Base-by-base conservation (phyloP, 179 eudicot species). In the Patellifolia procumbens region DNA sequence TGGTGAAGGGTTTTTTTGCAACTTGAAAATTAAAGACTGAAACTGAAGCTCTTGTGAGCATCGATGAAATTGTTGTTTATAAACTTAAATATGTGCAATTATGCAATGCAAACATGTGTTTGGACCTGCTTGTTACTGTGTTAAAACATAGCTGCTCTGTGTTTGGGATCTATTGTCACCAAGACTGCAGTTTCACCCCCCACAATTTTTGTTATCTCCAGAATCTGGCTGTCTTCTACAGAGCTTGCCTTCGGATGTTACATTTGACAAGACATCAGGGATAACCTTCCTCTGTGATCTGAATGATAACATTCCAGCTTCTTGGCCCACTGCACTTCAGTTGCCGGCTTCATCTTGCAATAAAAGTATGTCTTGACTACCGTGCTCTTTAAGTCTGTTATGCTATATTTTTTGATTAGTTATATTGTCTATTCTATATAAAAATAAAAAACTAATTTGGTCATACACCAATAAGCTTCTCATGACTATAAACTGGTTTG, bases 271-370 rank as follows among this genome's bases (percentile, higher is more conserved):
- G 74, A 81, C 81, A 73, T 74, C 93, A 20, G 99, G 99, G 73
- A 77, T 91, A 49, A 88, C 91, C 74, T 95, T 95, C 79, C 83
- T 91, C 32, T 95, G 99, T 74, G 99, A 95, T 82, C 86, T 95
- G 78, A 95, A 95, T n/a, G 99, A 95, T 80, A 93, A 95, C 83
- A 93, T 95, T 81, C 91, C 98, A 20, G 97, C 99, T 81, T 93
- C 93, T 78, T 95, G 99, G 99, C 99, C 99, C 29, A 88, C 95
- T 51, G 71, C 87, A 69, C 81, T 86, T 78, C 91, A 87, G 80
- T 64, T 85, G 81, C 88, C 95, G 45, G 59, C 94, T 76, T 87
- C 97, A 64, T 87, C 95, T 37, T 95, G 99, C 87, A 91, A 91
- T 77, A 91, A 90, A 83, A 82, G 99, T 95, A 91, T 34, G 94